Percentiles rank a stretch among this genome's conserved stretches.
phyloP scores from a whole-genome alignment of 371 early-diverging fungal species.

The Pancytospora epiphaga region DNA sequence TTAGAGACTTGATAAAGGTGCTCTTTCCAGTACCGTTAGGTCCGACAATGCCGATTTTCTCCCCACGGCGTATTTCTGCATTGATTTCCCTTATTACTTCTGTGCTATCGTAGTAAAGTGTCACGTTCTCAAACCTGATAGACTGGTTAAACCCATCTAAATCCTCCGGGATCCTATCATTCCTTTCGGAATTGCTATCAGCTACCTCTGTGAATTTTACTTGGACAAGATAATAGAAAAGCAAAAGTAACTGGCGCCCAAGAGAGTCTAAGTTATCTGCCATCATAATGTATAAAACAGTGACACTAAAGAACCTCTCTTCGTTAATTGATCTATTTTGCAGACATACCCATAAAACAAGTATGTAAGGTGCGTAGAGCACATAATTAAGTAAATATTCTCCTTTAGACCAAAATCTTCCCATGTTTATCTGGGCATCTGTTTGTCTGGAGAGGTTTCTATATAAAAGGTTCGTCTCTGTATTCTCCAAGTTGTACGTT shows the following conservation, averaged over 20 bases:
- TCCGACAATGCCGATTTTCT: conserved; percentile 70
- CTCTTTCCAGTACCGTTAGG: conserved; percentile 98
- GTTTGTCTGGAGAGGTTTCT: neutral
- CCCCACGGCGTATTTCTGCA: conserved; percentile 63
- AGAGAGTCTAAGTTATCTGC: too few relatives aligned
- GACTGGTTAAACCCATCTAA: conserved; percentile 13
- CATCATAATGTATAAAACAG: neutral
- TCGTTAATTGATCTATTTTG: neutral
- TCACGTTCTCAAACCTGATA: conserved; percentile 29
- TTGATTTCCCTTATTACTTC: conserved; percentile 69
- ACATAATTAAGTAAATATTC: neutral
- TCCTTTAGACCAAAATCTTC: neutral
- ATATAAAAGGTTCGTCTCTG: neutral
- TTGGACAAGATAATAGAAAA: neutral
- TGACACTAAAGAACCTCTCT: too few relatives aligned
- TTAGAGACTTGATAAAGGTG: conserved; percentile 67
- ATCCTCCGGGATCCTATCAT: neutral
- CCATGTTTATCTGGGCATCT: neutral
- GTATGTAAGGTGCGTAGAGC: conserved; percentile 5
- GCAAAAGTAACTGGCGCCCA: neutral
- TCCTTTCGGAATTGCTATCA: neutral
- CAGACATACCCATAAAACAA: neutral
- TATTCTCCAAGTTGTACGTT: conserved; percentile 3
- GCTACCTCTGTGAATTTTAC: too few relatives aligned
- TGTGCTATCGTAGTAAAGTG: conserved; percentile 13